Conservation (phyloP, 108 stramenopile species). For the Pseudonitzschia multiseries region DNA sequence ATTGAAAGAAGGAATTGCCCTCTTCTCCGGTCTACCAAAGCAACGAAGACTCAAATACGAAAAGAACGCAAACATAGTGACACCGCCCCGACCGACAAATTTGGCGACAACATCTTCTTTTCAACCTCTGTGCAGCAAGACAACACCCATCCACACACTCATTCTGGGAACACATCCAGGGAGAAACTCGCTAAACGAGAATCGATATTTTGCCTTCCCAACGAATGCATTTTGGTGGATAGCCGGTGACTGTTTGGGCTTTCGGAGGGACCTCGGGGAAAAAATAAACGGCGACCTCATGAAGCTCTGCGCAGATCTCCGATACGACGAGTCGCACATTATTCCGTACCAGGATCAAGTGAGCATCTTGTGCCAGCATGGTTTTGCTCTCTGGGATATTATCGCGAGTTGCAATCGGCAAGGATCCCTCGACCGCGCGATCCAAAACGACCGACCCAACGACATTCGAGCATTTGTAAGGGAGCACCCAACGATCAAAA, state of each 20-base stretch:
- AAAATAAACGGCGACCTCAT: slow-evolving; percentile 54
- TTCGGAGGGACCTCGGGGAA: slow-evolving; percentile 56
- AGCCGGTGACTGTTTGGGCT: slow-evolving; percentile 75
- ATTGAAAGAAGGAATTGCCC: slow-evolving; percentile 1
- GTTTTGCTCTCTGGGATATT: slow-evolving; percentile 87
- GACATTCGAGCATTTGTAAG: slow-evolving; percentile 65
- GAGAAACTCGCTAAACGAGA: slow-evolving; percentile 44
- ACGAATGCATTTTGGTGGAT: slow-evolving; percentile 85
- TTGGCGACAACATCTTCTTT: background rate
- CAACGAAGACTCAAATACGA: background rate
- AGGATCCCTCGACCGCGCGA: slow-evolving; percentile 65
- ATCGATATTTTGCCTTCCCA: slow-evolving; percentile 65
- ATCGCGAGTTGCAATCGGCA: slow-evolving; percentile 55
- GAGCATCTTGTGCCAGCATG: slow-evolving; percentile 44
- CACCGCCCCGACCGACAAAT: no score
- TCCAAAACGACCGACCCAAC: slow-evolving; percentile 59
- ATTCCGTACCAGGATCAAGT: slow-evolving; percentile 66
- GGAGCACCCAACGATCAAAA: slow-evolving; percentile 42
- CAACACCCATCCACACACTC: slow-evolving; percentile 57
- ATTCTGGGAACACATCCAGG: slow-evolving; percentile 81
- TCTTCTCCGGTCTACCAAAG: slow-evolving; percentile 1
- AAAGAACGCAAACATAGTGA: background rate
- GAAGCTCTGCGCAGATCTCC: slow-evolving; percentile 53
- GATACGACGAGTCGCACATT: slow-evolving; percentile 48
- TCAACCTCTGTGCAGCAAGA: background rate